Conservation (phyloP, 2,329 filamentous ascomycete species). For the Dryadomyces sulphureus region DNA sequence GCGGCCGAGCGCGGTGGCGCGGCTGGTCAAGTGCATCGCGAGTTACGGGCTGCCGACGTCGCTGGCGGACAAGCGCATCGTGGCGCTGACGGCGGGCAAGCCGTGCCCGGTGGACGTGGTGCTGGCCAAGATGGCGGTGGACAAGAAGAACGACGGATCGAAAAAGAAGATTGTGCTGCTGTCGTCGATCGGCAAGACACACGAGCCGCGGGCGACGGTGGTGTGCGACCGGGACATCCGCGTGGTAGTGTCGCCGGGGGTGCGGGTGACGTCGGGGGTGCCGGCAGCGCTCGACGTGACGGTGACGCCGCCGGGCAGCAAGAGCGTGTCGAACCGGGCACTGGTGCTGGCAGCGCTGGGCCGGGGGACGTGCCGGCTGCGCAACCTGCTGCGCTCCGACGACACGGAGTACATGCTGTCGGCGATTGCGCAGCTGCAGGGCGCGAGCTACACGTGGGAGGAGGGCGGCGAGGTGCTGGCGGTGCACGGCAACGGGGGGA, state of each 20-base stretch:
- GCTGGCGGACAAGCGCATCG: constrained; percentile 67
- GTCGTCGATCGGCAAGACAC: constrained; percentile 73
- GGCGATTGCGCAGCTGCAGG: constrained; percentile 71
- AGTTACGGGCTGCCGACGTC: constrained; percentile 84
- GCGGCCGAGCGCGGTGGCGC: constrained; percentile 72
- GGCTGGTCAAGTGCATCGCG: constrained; percentile 84
- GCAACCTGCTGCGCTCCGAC: constrained; percentile 87
- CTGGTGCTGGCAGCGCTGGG: constrained; percentile 88
- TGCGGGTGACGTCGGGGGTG: constrained; percentile 60
- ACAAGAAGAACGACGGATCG: constrained; percentile 94
- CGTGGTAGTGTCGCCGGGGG: constrained; percentile 66
- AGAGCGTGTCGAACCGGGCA: constrained; percentile 93
- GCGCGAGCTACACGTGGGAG: constrained; percentile 85
- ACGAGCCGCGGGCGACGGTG: constrained; percentile 76
- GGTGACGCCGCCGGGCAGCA: constrained; percentile 85
- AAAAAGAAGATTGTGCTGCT: constrained; percentile 95
- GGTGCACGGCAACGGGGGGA: constrained; percentile 81
- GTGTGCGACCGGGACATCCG: constrained; percentile 78
- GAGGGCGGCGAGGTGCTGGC: constrained; percentile 84
- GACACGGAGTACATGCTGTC: constrained; percentile 96
- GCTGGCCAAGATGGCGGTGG: constrained; percentile 86
- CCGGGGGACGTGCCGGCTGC: constrained; percentile 71
- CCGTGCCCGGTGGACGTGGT: constrained; percentile 74
- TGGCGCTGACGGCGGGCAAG: constrained; percentile 72
- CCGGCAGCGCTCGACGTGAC: constrained; percentile 46